Conservation (phyloP, 306 rosid genomes). For the Pterocarpus macrocarpus region DNA sequence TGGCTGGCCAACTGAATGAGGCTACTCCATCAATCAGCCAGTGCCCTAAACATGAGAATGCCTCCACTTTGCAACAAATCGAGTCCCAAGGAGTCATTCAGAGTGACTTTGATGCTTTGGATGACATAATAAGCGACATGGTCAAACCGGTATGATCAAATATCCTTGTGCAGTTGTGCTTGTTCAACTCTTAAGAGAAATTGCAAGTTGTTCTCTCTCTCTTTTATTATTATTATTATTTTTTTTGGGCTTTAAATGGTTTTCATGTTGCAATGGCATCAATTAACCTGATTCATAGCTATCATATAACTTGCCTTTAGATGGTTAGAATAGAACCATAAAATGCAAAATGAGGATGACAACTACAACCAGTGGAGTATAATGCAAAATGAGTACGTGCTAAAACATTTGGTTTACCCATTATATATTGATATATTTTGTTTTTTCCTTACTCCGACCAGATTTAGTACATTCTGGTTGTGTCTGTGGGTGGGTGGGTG, state of each 20-base stretch:
- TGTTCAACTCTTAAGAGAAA: neutral
- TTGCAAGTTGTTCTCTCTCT: neutral
- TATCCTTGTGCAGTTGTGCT: neutral
- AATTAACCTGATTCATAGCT: neutral
- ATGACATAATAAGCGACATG: constrained; percentile 63
- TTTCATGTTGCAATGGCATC: neutral
- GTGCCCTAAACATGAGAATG: constrained; percentile 44
- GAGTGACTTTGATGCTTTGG: constrained; percentile 55
- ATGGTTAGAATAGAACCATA: neutral
- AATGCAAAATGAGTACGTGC: neutral
- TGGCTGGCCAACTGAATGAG: constrained; percentile 50
- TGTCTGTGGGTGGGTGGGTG: neutral
- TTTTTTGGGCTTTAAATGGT: neutral
- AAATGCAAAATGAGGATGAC: no score
- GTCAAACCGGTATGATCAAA: constrained; percentile 61
- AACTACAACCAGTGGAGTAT: no score
- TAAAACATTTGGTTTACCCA: neutral
- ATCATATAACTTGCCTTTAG: neutral
- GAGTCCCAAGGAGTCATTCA: constrained; percentile 51
- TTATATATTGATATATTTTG: neutral
- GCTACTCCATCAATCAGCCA: constrained; percentile 47
- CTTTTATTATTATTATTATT: neutral
- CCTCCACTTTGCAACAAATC: constrained; percentile 51
- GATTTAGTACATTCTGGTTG: neutral
- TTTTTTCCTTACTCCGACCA: neutral